phyloP scores from a whole-genome alignment of 768 basidiomycete genomes.

The Chalciporus pseudorubinellus region DNA sequence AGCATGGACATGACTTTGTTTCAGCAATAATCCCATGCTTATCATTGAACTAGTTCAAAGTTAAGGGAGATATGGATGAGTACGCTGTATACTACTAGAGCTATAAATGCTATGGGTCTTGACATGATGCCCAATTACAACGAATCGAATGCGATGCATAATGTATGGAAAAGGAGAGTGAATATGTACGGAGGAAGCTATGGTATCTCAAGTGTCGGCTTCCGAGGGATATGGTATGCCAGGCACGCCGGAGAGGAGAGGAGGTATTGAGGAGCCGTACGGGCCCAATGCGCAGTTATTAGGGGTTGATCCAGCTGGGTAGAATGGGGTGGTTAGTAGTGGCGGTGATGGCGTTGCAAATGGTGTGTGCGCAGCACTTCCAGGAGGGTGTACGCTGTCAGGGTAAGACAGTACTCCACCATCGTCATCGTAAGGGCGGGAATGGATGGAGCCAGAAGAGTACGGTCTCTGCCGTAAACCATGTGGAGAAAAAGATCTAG shows the following conservation, averaged over 20 bases:
- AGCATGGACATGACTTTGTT: background rate
- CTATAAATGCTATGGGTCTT: conserved; percentile 17
- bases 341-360: conserved; percentile 26
- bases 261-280: conserved; percentile 8
- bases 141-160: conserved; percentile 11
- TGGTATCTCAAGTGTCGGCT: conserved; percentile 2
- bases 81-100: conserved; percentile 19
- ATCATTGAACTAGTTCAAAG: conserved; percentile 21
- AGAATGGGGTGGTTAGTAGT: conserved; percentile 30
- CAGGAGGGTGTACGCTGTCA: conserved; percentile 6
- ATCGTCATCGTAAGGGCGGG: conserved; percentile 13
- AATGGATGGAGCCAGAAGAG: conserved; percentile 19
- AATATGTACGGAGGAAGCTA: conserved; percentile 22
- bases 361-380: conserved; percentile 5
- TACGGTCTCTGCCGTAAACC: conserved; percentile 16
- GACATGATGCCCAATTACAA: conserved; percentile 10
- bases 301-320: conserved; percentile 20
- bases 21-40: conserved; percentile 7
- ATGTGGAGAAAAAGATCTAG: conserved; percentile 8
- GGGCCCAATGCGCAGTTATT: conserved; percentile 4
- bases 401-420: conserved; percentile 12
- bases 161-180: background rate
- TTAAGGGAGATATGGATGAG: conserved; percentile 5
- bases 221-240: conserved; percentile 15
- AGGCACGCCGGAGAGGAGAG: conserved; percentile 16